Evolutionary conservation across 495 filamentous ascomycete genomes (phyloP).

Genomic region (Xylaria scruposa): DNA sequence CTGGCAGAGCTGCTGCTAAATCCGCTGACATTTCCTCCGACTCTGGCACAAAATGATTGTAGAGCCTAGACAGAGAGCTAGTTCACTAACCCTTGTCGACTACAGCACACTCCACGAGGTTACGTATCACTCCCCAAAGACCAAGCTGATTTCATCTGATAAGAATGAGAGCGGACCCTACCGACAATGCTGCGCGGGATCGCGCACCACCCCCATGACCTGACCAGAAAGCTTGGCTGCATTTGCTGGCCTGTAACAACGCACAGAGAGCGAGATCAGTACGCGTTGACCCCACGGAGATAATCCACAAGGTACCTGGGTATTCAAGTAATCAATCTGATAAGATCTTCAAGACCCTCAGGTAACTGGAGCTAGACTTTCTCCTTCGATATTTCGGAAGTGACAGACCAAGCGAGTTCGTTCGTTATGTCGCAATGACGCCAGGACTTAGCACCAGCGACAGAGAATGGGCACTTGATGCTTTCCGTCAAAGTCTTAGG

Average conservation of each 20-base stretch:
- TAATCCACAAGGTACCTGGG: not conserved
- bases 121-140: not conserved
- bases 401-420: not conserved
- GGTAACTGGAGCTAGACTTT: not conserved
- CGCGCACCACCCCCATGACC: not conserved
- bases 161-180: not conserved
- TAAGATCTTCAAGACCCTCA: slow-evolving; percentile 33
- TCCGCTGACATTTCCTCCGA: not conserved
- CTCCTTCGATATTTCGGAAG: not conserved
- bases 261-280: slow-evolving; percentile 6
- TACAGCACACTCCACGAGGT: not conserved
- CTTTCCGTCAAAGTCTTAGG: slow-evolving; percentile 35
- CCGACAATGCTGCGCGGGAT: not conserved
- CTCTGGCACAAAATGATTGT: not conserved
- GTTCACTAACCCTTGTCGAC: not conserved
- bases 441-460: not conserved
- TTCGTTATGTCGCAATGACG: not conserved
- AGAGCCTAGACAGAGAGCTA: not conserved
- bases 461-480: slow-evolving; percentile 27
- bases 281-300: slow-evolving; percentile 5
- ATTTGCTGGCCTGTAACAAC: not conserved
- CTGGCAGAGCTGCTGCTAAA: slow-evolving; percentile 1
- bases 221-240: not conserved
- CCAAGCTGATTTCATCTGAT: not conserved
- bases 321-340: slow-evolving; percentile 38